Conservation (phyloP, 192 early-diverging fungal genomes). For the Entophlyctis helioformis region DNA sequence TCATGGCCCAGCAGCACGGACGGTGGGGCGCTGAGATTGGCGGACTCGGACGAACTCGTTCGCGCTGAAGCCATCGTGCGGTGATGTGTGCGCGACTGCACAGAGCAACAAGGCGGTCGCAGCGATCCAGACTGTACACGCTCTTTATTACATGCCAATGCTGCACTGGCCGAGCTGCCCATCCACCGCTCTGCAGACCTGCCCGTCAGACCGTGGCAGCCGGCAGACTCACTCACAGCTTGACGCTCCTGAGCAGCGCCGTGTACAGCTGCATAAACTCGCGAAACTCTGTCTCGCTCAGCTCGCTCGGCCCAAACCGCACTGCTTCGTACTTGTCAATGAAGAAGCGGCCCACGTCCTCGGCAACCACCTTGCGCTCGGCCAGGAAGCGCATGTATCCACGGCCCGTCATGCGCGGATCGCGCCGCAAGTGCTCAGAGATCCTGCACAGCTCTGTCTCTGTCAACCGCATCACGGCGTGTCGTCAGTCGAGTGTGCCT, state of each 20-base stretch:
- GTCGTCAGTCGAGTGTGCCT: not conserved
- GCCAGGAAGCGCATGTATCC: constrained; percentile 5
- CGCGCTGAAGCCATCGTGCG: too few relatives aligned
- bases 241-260: constrained; percentile 1
- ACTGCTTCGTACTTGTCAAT: constrained; percentile 16
- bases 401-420: not conserved
- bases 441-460: constrained; percentile 1
- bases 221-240: too few relatives aligned
- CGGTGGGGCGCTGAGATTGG: too few relatives aligned
- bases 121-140: too few relatives aligned
- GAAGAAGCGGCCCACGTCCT: constrained; percentile 6
- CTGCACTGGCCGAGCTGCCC: too few relatives aligned
- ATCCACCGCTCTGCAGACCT: too few relatives aligned
- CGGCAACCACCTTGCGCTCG: not conserved
- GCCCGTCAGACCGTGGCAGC: too few relatives aligned
- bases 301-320: constrained; percentile 5
- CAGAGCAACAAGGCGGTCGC: too few relatives aligned
- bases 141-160: too few relatives aligned
- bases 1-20: too few relatives aligned
- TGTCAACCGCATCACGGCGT: not conserved
- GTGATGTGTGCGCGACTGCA: too few relatives aligned
- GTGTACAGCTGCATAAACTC: constrained; percentile 20
- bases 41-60: too few relatives aligned
- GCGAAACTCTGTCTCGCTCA: constrained; percentile 10
- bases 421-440: not conserved